These are phyloP conservation scores for Nemania sp. DNA, from an alignment of 2,329 filamentous ascomycete species.

Conservation along the genomic window DNA sequence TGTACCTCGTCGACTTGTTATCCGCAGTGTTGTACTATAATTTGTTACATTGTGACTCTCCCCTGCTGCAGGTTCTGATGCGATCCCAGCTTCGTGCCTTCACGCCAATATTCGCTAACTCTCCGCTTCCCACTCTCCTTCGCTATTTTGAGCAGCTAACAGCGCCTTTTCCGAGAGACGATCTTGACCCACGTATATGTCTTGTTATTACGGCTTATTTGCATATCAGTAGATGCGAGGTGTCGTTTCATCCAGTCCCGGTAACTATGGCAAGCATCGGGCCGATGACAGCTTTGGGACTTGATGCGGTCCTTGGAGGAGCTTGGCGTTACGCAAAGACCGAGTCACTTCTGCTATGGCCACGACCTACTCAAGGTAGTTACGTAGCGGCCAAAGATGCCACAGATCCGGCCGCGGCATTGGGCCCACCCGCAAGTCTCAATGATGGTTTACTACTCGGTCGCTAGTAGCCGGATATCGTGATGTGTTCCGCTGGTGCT, in stretches of 20 bases:
- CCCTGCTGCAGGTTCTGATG: constrained; percentile 13
- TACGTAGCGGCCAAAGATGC: constrained; percentile 6
- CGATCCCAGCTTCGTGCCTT: constrained; percentile 11
- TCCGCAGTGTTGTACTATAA: constrained; percentile 14
- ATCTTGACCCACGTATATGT: constrained; percentile 7
- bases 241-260: constrained; percentile 7
- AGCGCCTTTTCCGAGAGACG: not conserved
- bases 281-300: constrained; percentile 17
- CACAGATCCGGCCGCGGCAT: not conserved
- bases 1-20: constrained; percentile 19
- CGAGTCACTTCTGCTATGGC: constrained; percentile 1
- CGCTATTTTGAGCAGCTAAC: constrained; percentile 6
- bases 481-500: not conserved
- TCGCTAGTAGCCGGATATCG: not conserved
- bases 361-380: not conserved
- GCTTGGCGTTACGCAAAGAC: constrained; percentile 18
- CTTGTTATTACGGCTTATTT: constrained; percentile 5
- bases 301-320: not conserved
- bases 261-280: constrained; percentile 14
- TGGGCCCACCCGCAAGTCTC: not conserved
- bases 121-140: not conserved
- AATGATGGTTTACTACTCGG: not conserved
- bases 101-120: not conserved
- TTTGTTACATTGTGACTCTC: constrained; percentile 15
- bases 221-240: constrained; percentile 13